Base-by-base conservation (phyloP, 805 yeast species). In the Nakazawaea ambrosiae region DNA sequence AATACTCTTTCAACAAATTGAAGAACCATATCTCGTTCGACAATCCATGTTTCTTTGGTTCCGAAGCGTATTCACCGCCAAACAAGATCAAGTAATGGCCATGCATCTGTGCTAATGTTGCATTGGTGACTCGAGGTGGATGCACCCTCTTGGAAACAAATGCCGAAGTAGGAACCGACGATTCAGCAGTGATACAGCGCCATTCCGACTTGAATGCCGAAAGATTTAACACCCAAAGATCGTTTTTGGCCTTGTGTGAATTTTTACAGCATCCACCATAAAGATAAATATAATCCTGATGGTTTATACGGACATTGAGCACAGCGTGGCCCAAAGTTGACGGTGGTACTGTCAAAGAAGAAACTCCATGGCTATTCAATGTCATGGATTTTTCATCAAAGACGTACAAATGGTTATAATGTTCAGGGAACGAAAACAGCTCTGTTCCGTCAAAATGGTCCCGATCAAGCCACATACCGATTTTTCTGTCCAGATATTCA, bases 191-290 rank as follows among this genome's bases (percentile, higher is more conserved):
- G 11, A 37, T 32, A 6, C 28, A 26, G 24, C 40, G 18, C 40
- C 40, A 37, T 16, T 31, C 20, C 8, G 31, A 30, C 7, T 20
- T 15, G n/a, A 4, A 11, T 22, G 27, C 27, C 4, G 26, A 16
- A 5, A 38, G 14, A 12, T 38, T 29, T 14, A 28, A 24, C 12
- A 16, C 24, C 41, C 41, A 38, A 9, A 38, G 16, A 22, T 33
- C 40, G 16, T 20, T 32, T 5, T 9, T 12, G 6, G 20, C 29
- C n/a, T n/a, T n/a, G 12, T 12, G 4, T 5, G 11, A 22, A 7
- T 22, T 6, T 10, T 24, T 29, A 20, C 12, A 23, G 11, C n/a
- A 9, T 3, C 41, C 41, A 3, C 41, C 41, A 19, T 11, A 33
- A 7, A 38, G 7, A 19, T 28, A 38, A 11, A 38, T 5, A 18